Evolutionary conservation across 495 filamentous ascomycete species (phyloP).

Genomic region (Xylaria scruposa): DNA sequence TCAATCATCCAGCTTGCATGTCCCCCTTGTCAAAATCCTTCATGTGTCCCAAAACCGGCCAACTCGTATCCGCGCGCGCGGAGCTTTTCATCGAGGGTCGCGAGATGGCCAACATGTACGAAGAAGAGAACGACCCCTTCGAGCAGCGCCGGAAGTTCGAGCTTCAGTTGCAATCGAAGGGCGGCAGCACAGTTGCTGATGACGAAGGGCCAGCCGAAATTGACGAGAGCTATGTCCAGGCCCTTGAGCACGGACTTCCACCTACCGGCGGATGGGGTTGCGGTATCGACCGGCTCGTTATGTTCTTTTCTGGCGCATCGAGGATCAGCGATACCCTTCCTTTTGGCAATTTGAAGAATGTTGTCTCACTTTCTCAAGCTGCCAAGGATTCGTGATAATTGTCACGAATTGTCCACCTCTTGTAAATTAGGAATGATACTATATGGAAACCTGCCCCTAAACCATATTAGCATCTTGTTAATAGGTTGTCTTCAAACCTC

Average conservation of each 20-base stretch:
- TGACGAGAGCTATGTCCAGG: constrained; percentile 84
- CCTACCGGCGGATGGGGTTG: constrained; percentile 97
- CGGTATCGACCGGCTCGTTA: constrained; percentile 86
- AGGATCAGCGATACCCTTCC: constrained; percentile 83
- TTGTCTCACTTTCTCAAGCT: constrained; percentile 48
- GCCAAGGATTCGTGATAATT: constrained; percentile 24
- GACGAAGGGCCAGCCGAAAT: constrained; percentile 48
- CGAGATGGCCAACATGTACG: constrained; percentile 93
- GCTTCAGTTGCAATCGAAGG: constrained; percentile 52
- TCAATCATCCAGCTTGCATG: constrained; percentile 88
- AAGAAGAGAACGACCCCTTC: constrained; percentile 94
- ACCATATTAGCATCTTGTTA: too few relatives aligned
- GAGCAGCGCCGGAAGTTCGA: constrained; percentile 85
- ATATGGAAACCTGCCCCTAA: too few relatives aligned
- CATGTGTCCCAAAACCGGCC: constrained; percentile 63
- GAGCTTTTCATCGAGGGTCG: constrained; percentile 84
- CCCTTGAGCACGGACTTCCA: constrained; percentile 85
- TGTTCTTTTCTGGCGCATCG: constrained; percentile 79
- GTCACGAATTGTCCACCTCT: background rate
- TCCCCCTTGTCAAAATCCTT: constrained; percentile 93
- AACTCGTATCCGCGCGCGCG: constrained; percentile 74
- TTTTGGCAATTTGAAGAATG: constrained; percentile 85
- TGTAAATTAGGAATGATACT: constrained; percentile 29
- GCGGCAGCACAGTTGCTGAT: constrained; percentile 29
- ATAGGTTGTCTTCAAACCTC: too few relatives aligned